phyloP scores from a whole-genome alignment of 805 yeast species.

The Yamadazyma endophytica region DNA sequence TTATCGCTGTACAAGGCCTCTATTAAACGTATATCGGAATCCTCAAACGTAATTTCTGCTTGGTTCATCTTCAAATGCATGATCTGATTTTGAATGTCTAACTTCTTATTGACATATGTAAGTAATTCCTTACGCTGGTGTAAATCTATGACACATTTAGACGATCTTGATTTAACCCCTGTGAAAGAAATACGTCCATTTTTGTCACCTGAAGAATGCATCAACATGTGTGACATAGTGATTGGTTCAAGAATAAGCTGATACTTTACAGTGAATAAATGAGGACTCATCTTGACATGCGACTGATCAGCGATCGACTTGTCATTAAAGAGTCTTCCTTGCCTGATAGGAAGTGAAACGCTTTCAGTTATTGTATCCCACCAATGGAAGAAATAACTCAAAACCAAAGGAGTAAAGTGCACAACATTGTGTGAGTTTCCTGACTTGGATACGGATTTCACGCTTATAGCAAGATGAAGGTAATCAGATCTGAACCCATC shows the following conservation, averaged over 20 bases:
- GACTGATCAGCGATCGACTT: conserved; percentile 14
- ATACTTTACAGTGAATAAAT: conserved; percentile 38
- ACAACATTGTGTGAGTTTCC: conserved; percentile 32
- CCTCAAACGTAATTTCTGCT: conserved; percentile 66
- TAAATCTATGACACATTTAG: conserved; percentile 31
- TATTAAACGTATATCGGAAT: conserved; percentile 65
- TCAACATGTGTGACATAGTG: conserved; percentile 31
- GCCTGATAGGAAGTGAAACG: conserved; percentile 31
- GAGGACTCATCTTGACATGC: conserved; percentile 34
- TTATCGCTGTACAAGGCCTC: conserved; percentile 61
- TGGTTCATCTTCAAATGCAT: conserved; percentile 56
- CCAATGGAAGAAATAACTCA: conserved; percentile 39
- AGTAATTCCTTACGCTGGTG: conserved; percentile 37
- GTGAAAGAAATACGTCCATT: conserved; percentile 28
- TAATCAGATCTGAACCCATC: conserved; percentile 76
- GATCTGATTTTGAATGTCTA: conserved; percentile 30
- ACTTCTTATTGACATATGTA: conserved; percentile 33
- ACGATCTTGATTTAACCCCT: conserved; percentile 34
- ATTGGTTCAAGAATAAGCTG: conserved; percentile 38
- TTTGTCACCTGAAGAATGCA: conserved; percentile 23
- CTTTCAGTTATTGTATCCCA: conserved; percentile 34
- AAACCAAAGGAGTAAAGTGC: conserved; percentile 35
- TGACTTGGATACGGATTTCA: conserved; percentile 25
- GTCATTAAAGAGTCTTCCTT: conserved; percentile 29
- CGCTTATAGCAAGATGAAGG: conserved; percentile 52